phyloP scores from a whole-genome alignment of 257 asterid genomes.

The Scutellaria minor region DNA sequence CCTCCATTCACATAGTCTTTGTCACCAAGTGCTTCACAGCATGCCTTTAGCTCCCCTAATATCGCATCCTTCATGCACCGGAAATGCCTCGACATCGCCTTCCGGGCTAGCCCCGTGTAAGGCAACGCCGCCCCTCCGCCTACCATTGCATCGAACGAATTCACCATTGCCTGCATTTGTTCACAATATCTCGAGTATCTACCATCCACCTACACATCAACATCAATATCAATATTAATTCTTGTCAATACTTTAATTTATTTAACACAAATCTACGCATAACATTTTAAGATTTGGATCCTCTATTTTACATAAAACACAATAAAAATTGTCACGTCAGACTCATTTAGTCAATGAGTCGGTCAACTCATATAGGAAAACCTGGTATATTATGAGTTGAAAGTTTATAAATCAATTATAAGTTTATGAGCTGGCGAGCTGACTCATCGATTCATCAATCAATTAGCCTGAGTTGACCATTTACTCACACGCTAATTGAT shows the following conservation, averaged over 20 bases:
- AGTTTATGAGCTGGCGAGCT: no score
- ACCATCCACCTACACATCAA: constrained; percentile 57
- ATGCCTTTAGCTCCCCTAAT: constrained; percentile 51
- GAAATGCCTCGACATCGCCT: constrained; percentile 87
- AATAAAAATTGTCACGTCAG: no score
- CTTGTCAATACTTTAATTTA: background rate
- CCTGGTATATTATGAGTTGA: no score
- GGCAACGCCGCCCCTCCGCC: constrained; percentile 70
- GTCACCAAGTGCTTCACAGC: constrained; percentile 70
- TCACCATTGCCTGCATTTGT: constrained; percentile 74
- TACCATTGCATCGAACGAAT: constrained; percentile 58
- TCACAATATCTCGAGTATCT: constrained; percentile 71
- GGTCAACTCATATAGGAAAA: no score
- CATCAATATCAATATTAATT: background rate
- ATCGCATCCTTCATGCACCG: constrained; percentile 78
- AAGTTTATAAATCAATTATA: no score
- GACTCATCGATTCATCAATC: no score
- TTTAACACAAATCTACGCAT: no score
- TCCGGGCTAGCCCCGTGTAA: constrained; percentile 70
- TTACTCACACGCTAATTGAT: no score
- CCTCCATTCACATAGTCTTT: constrained; percentile 43
- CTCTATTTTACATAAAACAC: no score
- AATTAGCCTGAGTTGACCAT: no score
- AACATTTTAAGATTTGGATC: no score
- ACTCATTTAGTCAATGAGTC: no score